Percentiles rank a stretch among this genome's conserved stretches.
These are phyloP conservation scores for Paratrimastix pyriformis DNA, from an alignment of 78 protist genomes.

Conservation along the genomic window DNA sequence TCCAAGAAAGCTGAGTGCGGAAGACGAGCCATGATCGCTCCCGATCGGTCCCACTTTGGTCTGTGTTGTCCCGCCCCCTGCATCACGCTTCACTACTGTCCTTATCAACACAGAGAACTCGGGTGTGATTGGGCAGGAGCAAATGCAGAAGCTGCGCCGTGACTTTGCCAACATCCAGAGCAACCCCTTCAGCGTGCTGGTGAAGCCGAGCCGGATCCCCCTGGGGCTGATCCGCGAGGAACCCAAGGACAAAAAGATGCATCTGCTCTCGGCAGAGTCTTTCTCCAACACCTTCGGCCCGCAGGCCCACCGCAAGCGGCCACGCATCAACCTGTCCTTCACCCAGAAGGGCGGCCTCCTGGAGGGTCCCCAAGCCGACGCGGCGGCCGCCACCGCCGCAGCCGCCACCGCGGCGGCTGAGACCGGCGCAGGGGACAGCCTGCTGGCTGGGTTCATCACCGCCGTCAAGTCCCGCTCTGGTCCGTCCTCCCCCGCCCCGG, in stretches of 20 bases:
- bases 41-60: too few relatives aligned
- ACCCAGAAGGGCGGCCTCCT: not conserved
- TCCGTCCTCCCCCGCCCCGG: not conserved
- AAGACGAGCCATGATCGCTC: too few relatives aligned
- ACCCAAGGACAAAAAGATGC: not conserved
- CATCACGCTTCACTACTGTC: too few relatives aligned
- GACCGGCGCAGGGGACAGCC: not conserved
- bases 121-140: constrained; percentile 47
- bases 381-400: not conserved
- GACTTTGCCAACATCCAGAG: constrained; percentile 29
- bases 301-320: constrained; percentile 52
- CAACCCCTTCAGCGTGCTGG: constrained; percentile 63
- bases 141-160: constrained; percentile 49
- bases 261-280: constrained; percentile 52
- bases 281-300: constrained; percentile 81
- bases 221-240: constrained; percentile 45
- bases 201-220: constrained; percentile 50
- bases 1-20: too few relatives aligned
- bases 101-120: constrained; percentile 39
- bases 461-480: constrained; percentile 7
- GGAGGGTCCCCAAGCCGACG: constrained; percentile 57
- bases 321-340: not conserved
- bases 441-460: not conserved
- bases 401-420: not conserved
- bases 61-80: too few relatives aligned